phyloP scores from a whole-genome alignment of 306 rosid genomes.

The Malus sylvestris region DNA sequence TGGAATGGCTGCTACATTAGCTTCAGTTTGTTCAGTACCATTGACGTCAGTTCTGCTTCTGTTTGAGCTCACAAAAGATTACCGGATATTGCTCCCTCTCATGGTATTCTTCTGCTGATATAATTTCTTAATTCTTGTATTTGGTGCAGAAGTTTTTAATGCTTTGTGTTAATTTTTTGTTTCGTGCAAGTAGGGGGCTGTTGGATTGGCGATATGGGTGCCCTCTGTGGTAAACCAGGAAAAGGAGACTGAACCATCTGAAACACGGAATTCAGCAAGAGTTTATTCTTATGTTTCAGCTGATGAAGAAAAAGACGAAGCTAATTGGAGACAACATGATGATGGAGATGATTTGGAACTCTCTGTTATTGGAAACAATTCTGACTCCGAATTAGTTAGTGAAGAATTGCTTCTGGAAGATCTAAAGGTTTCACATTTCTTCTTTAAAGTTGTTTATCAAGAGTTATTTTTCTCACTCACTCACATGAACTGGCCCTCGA shows the following conservation, averaged over 20 bases:
- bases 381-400: conserved; percentile 40
- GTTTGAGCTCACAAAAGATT: conserved; percentile 96
- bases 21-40: conserved; percentile 95
- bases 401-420: conserved; percentile 71
- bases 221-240: conserved; percentile 81
- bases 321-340: conserved; percentile 34
- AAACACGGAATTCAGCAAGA: conserved; percentile 44
- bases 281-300: conserved; percentile 59
- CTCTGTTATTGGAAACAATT: conserved; percentile 34
- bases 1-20: conserved; percentile 99
- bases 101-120: conserved; percentile 56
- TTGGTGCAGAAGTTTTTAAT: not conserved
- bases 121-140: not conserved
- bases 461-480: not conserved
- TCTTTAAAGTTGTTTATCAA: conserved; percentile 12
- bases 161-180: conserved; percentile 9
- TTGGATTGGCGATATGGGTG: conserved; percentile 99
- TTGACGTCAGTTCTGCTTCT: conserved; percentile 95
- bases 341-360: conserved; percentile 57
- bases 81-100: conserved; percentile 93
- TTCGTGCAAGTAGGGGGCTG: conserved; percentile 68
- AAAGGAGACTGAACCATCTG: conserved; percentile 60
- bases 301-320: conserved; percentile 43
- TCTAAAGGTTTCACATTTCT: conserved; percentile 46
- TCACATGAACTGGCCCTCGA: not conserved